A percentile compares a stretch with the other conserved stretches of the same genome.
Evolutionary conservation across 345 rosid genomes (phyloP).

Genomic region (Aegle marmelos): DNA sequence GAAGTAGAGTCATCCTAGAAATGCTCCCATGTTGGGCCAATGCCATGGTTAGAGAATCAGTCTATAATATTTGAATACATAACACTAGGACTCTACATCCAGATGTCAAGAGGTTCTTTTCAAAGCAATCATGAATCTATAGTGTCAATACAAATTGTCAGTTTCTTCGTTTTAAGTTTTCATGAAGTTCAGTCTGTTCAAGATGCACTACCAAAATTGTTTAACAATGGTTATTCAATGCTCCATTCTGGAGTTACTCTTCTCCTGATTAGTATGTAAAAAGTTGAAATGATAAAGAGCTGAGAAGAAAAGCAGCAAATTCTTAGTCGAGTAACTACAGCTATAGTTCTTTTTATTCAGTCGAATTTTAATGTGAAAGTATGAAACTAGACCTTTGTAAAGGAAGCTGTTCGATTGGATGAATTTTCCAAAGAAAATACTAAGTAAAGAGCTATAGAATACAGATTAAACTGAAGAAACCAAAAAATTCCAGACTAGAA

Average conservation of each 20-base stretch:
- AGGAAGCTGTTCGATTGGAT: too few relatives aligned
- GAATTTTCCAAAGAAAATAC: background rate
- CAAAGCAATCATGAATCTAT: background rate
- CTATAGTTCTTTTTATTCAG: background rate
- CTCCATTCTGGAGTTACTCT: background rate
- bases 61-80: too few relatives aligned
- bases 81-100: background rate
- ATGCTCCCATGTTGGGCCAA: too few relatives aligned
- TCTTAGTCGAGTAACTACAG: background rate
- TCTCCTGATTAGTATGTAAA: background rate
- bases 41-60: too few relatives aligned
- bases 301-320: background rate
- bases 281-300: background rate
- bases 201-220: background rate
- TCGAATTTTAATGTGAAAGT: background rate
- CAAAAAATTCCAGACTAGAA: background rate
- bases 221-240: background rate
- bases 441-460: background rate
- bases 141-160: background rate
- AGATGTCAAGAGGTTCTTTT: background rate
- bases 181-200: background rate
- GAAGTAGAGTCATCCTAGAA: too few relatives aligned
- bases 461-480: background rate
- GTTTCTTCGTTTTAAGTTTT: background rate
- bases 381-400: background rate